Evolutionary conservation across 2,329 filamentous ascomycete species (phyloP).

Genomic region (Colletotrichum sp.): DNA sequence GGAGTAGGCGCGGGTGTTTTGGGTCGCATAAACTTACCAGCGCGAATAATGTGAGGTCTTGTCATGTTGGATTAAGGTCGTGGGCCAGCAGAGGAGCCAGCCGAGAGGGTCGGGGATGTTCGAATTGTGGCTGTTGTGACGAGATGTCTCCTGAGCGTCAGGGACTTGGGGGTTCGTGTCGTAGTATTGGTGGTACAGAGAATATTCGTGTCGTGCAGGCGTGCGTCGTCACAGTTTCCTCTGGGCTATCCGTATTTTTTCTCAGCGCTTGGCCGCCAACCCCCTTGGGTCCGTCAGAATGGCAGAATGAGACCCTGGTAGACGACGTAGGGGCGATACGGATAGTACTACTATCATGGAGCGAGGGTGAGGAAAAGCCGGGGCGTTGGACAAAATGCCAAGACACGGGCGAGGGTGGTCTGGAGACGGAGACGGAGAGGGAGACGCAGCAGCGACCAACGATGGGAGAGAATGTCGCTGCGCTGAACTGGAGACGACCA

Average conservation of each 20-base stretch:
- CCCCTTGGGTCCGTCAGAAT: constrained; percentile 12
- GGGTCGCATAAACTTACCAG: constrained; percentile 50
- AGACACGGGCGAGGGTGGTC: constrained; percentile 5
- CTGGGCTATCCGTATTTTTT: not conserved
- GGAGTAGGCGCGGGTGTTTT: constrained; percentile 17
- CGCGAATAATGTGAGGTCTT: constrained; percentile 64
- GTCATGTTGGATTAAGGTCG: constrained; percentile 52
- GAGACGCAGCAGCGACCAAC: not conserved
- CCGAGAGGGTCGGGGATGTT: not conserved
- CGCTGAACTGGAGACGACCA: not conserved
- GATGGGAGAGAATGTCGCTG: not conserved
- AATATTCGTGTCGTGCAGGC: not conserved
- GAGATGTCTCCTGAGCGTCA: not conserved
- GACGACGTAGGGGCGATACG: not conserved
- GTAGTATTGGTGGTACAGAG: not conserved
- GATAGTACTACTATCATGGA: not conserved
- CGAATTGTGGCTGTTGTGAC: constrained; percentile 3
- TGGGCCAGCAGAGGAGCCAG: constrained; percentile 14
- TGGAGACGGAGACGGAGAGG: not conserved
- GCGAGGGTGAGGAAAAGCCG: not conserved
- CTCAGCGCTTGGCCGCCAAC: constrained; percentile 3
- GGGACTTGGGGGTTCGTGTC: not conserved
- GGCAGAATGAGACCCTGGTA: constrained; percentile 12
- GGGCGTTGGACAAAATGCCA: constrained; percentile 14
- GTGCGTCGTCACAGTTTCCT: constrained; percentile 8